Conservation (phyloP, 345 rosid genomes). For the Salix suchowensis region DNA sequence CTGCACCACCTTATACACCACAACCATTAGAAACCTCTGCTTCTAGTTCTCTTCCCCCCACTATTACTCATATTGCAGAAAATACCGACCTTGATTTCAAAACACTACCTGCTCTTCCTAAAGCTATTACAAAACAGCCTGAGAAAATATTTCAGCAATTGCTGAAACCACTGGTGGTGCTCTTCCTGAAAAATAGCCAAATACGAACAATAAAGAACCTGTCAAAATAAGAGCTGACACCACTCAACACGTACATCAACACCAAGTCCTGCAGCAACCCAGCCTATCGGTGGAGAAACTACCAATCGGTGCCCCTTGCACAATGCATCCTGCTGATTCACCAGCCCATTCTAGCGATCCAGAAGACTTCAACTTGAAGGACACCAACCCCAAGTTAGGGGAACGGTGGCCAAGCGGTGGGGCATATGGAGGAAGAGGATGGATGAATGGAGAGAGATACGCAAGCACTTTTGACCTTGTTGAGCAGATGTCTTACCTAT, state of each 20-base stretch:
- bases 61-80: background rate
- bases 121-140: conserved; percentile 17
- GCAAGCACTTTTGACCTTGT: conserved; percentile 72
- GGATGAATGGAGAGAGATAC: conserved; percentile 64
- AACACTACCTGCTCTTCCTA: conserved; percentile 12
- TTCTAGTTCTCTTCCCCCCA: background rate
- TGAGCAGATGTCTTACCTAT: conserved; percentile 73
- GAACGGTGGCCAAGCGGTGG: conserved; percentile 59
- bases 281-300: conserved; percentile 15
- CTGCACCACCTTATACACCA: conserved; percentile 4
- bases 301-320: conserved; percentile 32
- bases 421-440: conserved; percentile 69
- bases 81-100: conserved; percentile 9
- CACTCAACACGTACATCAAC: conserved; percentile 25
- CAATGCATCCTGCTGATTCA: conserved; percentile 31
- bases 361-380: conserved; percentile 63
- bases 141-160: conserved; percentile 18
- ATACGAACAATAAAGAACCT: conserved; percentile 5
- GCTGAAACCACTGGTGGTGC: background rate
- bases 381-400: conserved; percentile 61
- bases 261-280: conserved; percentile 33
- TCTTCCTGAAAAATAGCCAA: background rate
- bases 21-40: conserved; percentile 8
- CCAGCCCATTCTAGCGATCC: conserved; percentile 23
- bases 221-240: conserved; percentile 11